These are phyloP conservation scores for Suillus decipiens DNA, from an alignment of 768 basidiomycete genomes.

Conservation along the genomic window DNA sequence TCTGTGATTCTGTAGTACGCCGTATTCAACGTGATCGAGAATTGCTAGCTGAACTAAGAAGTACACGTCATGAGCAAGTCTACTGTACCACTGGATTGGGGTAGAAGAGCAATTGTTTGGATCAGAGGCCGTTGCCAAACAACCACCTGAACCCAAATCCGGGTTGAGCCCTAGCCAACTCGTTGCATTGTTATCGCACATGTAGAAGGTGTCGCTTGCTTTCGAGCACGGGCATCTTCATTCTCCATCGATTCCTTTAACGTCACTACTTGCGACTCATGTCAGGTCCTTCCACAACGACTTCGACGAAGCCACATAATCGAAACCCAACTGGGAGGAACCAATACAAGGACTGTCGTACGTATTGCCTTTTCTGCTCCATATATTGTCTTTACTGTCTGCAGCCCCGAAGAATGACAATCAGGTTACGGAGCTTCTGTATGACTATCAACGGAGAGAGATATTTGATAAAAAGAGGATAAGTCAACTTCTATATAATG, in stretches of 20 bases:
- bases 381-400: not conserved
- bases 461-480: slow-evolving; percentile 29
- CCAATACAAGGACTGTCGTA: slow-evolving; percentile 33
- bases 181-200: not conserved
- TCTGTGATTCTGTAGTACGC: not conserved
- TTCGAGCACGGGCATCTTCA: not conserved
- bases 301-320: slow-evolving; percentile 9
- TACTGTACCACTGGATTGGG: no score
- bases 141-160: not conserved
- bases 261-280: slow-evolving; percentile 5
- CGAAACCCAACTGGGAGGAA: slow-evolving; percentile 31
- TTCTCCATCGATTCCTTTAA: not conserved
- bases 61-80: no score
- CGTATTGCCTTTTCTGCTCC: slow-evolving; percentile 14
- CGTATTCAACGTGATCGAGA: not conserved
- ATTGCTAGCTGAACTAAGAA: not conserved
- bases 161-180: not conserved
- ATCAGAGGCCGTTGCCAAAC: slow-evolving; percentile 6
- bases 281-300: slow-evolving; percentile 5
- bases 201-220: not conserved
- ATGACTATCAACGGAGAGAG: slow-evolving; percentile 28
- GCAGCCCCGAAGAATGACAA: slow-evolving; percentile 28
- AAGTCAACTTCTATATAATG: slow-evolving; percentile 25
- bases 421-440: slow-evolving; percentile 18
- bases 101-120: slow-evolving; percentile 1